phyloP scores from a whole-genome alignment of 768 basidiomycete genomes.

The Lentinula aciculospora region DNA sequence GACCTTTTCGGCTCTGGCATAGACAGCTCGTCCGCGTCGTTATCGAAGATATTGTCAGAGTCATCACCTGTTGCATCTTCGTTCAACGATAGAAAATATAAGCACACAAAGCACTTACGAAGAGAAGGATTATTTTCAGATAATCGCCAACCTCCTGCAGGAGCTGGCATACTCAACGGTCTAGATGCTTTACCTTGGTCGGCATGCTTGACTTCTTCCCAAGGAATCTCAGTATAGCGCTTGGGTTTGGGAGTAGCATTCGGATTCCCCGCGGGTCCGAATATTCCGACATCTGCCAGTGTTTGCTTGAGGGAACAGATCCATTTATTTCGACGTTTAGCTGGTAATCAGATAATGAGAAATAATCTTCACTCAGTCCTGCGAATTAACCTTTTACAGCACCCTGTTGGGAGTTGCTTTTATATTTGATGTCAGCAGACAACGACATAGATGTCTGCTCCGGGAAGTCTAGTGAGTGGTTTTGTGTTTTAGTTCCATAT shows the following conservation, averaged over 20 bases:
- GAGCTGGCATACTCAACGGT: slow-evolving; percentile 20
- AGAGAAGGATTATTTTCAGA: slow-evolving; percentile 47
- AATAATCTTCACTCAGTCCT: slow-evolving; percentile 4
- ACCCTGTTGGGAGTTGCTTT: slow-evolving; percentile 80
- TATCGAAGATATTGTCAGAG: slow-evolving; percentile 40
- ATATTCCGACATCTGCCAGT: slow-evolving; percentile 66
- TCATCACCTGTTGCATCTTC: slow-evolving; percentile 26
- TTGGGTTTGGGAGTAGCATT: slow-evolving; percentile 45
- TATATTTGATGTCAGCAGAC: slow-evolving; percentile 82
- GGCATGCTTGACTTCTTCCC: slow-evolving; percentile 47
- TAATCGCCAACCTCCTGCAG: slow-evolving; percentile 42
- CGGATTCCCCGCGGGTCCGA: slow-evolving; percentile 50
- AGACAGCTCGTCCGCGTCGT: slow-evolving; percentile 31
- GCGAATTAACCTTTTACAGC: slow-evolving; percentile 52
- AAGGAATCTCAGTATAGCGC: slow-evolving; percentile 70
- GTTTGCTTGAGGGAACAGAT: slow-evolving; percentile 78
- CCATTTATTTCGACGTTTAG: slow-evolving; percentile 87
- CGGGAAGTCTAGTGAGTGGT: slow-evolving; percentile 53
- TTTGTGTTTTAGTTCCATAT: neutral
- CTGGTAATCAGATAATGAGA: slow-evolving; percentile 25
- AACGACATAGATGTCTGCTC: slow-evolving; percentile 75
- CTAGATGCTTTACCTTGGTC: slow-evolving; percentile 23
- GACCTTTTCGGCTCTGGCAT: slow-evolving; percentile 17
- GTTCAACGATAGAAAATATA: neutral
- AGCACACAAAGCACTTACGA: slow-evolving; percentile 24